A percentile compares a stretch with the other conserved stretches of the same genome.
phyloP scores from a whole-genome alignment of 2,329 filamentous ascomycete species.

The Teratosphaeriaceae sp. region DNA sequence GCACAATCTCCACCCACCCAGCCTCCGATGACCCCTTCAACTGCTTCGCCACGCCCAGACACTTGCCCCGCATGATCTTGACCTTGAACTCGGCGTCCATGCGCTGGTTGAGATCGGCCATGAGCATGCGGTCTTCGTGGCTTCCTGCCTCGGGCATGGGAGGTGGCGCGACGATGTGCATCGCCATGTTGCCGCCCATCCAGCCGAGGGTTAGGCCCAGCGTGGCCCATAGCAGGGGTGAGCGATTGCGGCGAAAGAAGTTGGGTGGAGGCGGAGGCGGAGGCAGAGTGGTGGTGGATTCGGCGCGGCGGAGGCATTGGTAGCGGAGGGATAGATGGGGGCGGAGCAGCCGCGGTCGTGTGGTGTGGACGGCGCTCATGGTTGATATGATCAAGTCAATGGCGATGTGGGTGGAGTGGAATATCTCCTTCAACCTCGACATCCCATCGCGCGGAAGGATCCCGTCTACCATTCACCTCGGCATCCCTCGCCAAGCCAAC shows the following conservation, averaged over 20 bases:
- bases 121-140: slow-evolving; percentile 36
- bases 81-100: slow-evolving; percentile 46
- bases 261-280: slow-evolving; percentile 5
- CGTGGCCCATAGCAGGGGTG: slow-evolving; percentile 18
- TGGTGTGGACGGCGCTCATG: slow-evolving; percentile 9
- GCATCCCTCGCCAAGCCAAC: no score
- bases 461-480: no score
- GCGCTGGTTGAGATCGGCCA: slow-evolving; percentile 35
- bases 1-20: slow-evolving; percentile 28
- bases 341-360: slow-evolving; percentile 11
- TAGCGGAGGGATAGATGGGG: slow-evolving; percentile 23
- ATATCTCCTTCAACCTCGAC: no score
- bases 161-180: slow-evolving; percentile 40
- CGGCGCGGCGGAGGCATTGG: slow-evolving; percentile 11
- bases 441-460: no score
- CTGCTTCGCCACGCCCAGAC: slow-evolving; percentile 27
- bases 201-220: slow-evolving; percentile 39
- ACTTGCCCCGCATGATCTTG: slow-evolving; percentile 39
- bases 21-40: slow-evolving; percentile 22
- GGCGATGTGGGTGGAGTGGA: no score
- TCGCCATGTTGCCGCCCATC: slow-evolving; percentile 33
- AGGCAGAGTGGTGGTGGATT: slow-evolving; percentile 3
- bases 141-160: slow-evolving; percentile 35
- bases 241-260: slow-evolving; percentile 14
- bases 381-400: no score